These are phyloP conservation scores for Apophysomyces sp. DNA, from an alignment of 371 early-diverging fungal genomes.

Conservation along the genomic window DNA sequence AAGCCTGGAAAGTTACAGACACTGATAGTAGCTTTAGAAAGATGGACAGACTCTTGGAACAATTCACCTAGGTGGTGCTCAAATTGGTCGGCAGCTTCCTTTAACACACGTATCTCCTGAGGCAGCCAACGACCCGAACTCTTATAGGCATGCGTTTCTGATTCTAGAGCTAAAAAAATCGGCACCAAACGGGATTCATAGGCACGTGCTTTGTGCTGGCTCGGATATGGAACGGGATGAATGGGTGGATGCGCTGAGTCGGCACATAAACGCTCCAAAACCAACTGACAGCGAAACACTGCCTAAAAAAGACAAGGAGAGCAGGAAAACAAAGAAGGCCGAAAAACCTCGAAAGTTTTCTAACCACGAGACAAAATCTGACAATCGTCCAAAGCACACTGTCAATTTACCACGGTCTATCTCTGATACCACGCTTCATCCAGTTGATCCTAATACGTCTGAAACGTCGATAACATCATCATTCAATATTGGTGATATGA, in stretches of 20 bases:
- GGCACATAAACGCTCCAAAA: slow-evolving; percentile 21
- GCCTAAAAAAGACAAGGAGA: neutral
- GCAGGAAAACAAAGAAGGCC: slow-evolving; percentile 4
- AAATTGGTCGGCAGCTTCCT: slow-evolving; percentile 50
- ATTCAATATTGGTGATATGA: neutral
- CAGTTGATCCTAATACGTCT: neutral
- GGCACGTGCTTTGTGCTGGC: slow-evolving; percentile 84
- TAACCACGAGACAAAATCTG: neutral
- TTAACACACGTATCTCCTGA: slow-evolving; percentile 9
- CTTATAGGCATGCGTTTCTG: slow-evolving; percentile 73
- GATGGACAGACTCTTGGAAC: slow-evolving; percentile 51
- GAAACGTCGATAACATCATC: neutral
- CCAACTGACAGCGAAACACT: neutral
- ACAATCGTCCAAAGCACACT: neutral
- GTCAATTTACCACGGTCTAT: slow-evolving; percentile 18
- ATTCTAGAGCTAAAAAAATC: slow-evolving; percentile 65
- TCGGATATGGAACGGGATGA: slow-evolving; percentile 83
- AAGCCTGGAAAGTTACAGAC: neutral
- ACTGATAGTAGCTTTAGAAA: slow-evolving; percentile 11
- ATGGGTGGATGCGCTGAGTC: slow-evolving; percentile 72
- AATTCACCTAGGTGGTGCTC: slow-evolving; percentile 45
- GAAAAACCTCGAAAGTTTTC: neutral
- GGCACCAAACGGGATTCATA: slow-evolving; percentile 50
- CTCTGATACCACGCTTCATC: slow-evolving; percentile 21
- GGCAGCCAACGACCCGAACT: slow-evolving; percentile 25